Evolutionary conservation across 1,284 basidiomycete genomes (phyloP).

Genomic region (Trichosporon sp.): DNA sequence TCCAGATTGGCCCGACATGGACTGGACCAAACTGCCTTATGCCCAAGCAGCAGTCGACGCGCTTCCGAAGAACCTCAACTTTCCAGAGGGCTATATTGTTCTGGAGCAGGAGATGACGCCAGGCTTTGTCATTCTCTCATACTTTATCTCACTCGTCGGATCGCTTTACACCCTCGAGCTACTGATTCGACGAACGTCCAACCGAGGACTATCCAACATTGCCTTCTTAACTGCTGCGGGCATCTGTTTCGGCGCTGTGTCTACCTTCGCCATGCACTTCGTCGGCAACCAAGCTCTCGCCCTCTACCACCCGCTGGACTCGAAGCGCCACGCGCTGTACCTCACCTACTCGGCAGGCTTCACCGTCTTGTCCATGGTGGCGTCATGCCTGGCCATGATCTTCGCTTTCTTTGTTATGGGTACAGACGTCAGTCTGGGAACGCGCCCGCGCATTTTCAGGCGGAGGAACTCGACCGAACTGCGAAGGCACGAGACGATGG

Average conservation of each 20-base stretch:
- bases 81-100: slow-evolving; percentile 36
- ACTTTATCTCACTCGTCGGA: slow-evolving; percentile 56
- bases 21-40: slow-evolving; percentile 10
- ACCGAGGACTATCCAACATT: slow-evolving; percentile 54
- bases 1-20: slow-evolving; percentile 20
- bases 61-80: neutral
- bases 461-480: slow-evolving; percentile 21
- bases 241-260: slow-evolving; percentile 57
- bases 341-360: slow-evolving; percentile 56
- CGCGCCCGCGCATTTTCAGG: slow-evolving; percentile 21
- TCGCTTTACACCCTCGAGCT: slow-evolving; percentile 57
- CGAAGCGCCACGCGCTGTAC: slow-evolving; percentile 40
- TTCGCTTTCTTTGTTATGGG: slow-evolving; percentile 59
- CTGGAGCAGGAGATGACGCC: slow-evolving; percentile 50
- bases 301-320: slow-evolving; percentile 47
- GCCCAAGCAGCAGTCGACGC: slow-evolving; percentile 27
- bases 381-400: slow-evolving; percentile 56
- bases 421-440: slow-evolving; percentile 41
- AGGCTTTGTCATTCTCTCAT: slow-evolving; percentile 57
- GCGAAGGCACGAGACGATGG: slow-evolving; percentile 19
- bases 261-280: slow-evolving; percentile 59
- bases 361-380: slow-evolving; percentile 58
- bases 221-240: slow-evolving; percentile 55
- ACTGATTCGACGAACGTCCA: slow-evolving; percentile 56
- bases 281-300: slow-evolving; percentile 58